A percentile compares a stretch with the other conserved stretches of the same genome.
Conservation (phyloP, 768 basidiomycete species). For the Pleurotus eryngii region DNA sequence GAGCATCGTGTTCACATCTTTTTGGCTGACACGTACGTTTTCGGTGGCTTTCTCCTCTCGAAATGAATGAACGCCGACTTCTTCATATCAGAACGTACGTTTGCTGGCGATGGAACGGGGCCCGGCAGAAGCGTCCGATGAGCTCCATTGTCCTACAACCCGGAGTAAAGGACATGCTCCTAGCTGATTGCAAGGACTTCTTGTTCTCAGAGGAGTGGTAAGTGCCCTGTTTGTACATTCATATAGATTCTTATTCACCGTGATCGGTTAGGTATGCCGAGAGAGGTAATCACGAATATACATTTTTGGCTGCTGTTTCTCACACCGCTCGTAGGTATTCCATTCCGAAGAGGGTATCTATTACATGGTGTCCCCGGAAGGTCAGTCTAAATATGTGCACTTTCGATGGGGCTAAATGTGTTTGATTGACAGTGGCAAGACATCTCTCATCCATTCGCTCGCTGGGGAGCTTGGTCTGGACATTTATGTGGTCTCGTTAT, state of each 20-base stretch:
- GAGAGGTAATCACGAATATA: slow-evolving; percentile 51
- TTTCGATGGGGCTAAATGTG: slow-evolving; percentile 13
- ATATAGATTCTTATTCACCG: slow-evolving; percentile 16
- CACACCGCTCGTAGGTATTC: slow-evolving; percentile 56
- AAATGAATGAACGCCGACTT: slow-evolving; percentile 10
- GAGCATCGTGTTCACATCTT: slow-evolving; percentile 89
- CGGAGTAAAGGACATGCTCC: slow-evolving; percentile 87
- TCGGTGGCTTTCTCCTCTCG: slow-evolving; percentile 8
- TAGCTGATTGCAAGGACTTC: slow-evolving; percentile 85
- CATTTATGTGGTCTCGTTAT: slow-evolving; percentile 88
- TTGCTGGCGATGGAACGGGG: slow-evolving; percentile 87
- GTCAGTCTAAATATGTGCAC: slow-evolving; percentile 31
- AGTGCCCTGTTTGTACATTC: slow-evolving; percentile 26
- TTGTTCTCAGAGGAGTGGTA: slow-evolving; percentile 82
- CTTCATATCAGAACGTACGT: slow-evolving; percentile 50
- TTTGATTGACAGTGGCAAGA: slow-evolving; percentile 62
- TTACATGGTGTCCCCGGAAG: slow-evolving; percentile 85
- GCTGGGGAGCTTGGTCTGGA: slow-evolving; percentile 84
- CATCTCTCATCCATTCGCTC: slow-evolving; percentile 80
- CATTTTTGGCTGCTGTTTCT: slow-evolving; percentile 10
- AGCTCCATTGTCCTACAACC: slow-evolving; percentile 90
- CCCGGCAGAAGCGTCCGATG: slow-evolving; percentile 86
- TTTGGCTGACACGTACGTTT: slow-evolving; percentile 79
- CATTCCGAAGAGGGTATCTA: slow-evolving; percentile 83
- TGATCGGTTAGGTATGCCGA: slow-evolving; percentile 72